A percentile compares a stretch with the other conserved stretches of the same genome.
These are phyloP conservation scores for Zizania latifolia DNA, from an alignment of 176 grass and related monocot species.

Conservation along the genomic window DNA sequence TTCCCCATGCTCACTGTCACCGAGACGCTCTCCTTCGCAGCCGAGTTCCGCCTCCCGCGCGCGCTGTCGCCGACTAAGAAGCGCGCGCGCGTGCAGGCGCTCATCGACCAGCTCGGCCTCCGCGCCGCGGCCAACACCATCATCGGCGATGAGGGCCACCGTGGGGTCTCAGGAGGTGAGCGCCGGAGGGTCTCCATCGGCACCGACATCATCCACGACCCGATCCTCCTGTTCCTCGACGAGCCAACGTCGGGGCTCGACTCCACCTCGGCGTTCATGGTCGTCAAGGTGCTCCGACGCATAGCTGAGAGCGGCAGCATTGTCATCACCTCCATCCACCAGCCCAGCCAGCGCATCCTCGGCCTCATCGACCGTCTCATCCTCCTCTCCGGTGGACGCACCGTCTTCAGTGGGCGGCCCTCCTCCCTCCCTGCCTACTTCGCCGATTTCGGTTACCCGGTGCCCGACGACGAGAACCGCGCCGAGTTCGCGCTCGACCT, in stretches of 20 bases:
- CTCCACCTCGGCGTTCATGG: slow-evolving; percentile 91
- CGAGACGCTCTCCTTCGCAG: slow-evolving; percentile 88
- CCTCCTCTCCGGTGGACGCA: slow-evolving; percentile 65
- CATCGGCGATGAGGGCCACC: slow-evolving; percentile 93
- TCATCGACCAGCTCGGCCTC: slow-evolving; percentile 89
- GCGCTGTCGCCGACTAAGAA: slow-evolving; percentile 64
- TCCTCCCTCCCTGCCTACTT: slow-evolving; percentile 54
- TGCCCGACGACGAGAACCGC: slow-evolving; percentile 73
- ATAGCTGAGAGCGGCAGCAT: slow-evolving; percentile 83
- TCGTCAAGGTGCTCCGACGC: slow-evolving; percentile 79
- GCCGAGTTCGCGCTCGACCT: slow-evolving; percentile 88
- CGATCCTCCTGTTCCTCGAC: slow-evolving; percentile 88
- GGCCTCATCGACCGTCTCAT: slow-evolving; percentile 65
- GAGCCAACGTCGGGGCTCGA: slow-evolving; percentile 95
- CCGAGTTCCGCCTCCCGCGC: slow-evolving; percentile 88
- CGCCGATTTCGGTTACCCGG: slow-evolving; percentile 53
- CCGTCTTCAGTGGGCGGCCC: slow-evolving; percentile 59
- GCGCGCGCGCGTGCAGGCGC: slow-evolving; percentile 62
- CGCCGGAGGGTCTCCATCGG: slow-evolving; percentile 85
- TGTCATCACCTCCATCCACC: slow-evolving; percentile 91
- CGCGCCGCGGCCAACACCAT: slow-evolving; percentile 62
- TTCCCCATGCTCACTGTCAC: slow-evolving; percentile 92
- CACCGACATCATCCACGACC: slow-evolving; percentile 88
- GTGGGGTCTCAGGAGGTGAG: slow-evolving; percentile 84
- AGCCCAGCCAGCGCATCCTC: slow-evolving; percentile 81